Base-by-base conservation (phyloP, 2,329 filamentous ascomycete genomes). In the Erysiphe pulchra region DNA sequence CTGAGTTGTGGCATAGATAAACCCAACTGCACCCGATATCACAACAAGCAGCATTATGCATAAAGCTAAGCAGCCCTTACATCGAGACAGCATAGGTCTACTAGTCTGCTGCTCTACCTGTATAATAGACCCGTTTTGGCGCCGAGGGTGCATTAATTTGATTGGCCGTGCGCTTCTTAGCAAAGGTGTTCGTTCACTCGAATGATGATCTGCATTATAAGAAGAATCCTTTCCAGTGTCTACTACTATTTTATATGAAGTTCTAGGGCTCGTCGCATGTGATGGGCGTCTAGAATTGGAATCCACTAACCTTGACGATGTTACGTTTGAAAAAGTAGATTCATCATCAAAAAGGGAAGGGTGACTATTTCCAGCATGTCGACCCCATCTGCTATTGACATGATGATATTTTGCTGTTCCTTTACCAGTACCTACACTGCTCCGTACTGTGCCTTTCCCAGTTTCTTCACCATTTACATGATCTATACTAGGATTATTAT, bases 1-100 rank as follows among this genome's bases (percentile, higher is more conserved):
- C 56, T 92, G 85, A 30, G 86, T 92, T 17, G 86, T 87, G 41
- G 85, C 82, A 61, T 94, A 80, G 61, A 94, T 76, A 60, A 95
- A 90, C 18, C 80, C 82, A 34, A 90, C 77, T 10, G 82, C 80
- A 38, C 82, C 83, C n/a, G 84, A 77, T 42, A 92, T 71, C 38
- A 94, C 73, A 14, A 93, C 65, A 34, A 90, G 62, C 18, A 94
- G 64, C 64, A 94, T 75, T 50, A 92, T 69, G 2, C 78, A 75
- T n/a, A 93, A 70, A 12, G 93, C 71, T 11, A 92, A 66, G 57
- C 85, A 95, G 46, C 84, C 82, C n/a, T 84, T 83, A 54, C 85
- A 83, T 32, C 80, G 75, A 52, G 74, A 65, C 60, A 79, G 59
- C 63, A 80, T 70, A 54, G 80, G 67, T 44, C 72, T 66, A 56